Base-by-base conservation (phyloP, 306 rosid genomes). In the Citrullus colocynthis region DNA sequence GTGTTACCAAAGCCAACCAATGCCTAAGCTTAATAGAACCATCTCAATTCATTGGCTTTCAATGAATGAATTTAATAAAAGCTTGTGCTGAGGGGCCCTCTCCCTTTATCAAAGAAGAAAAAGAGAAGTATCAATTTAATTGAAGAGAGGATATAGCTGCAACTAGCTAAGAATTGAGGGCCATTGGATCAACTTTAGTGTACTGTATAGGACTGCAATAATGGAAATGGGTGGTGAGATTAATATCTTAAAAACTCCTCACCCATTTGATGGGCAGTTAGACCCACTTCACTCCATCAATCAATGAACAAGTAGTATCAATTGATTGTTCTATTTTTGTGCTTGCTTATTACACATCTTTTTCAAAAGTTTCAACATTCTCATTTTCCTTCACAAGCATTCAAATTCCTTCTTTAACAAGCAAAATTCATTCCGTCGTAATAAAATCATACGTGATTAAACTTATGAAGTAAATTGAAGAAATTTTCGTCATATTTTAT, bases 121-220 rank as follows among this genome's bases (percentile, higher is more conserved):
- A 69, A 20, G 36, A 3, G 54, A n/a, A 13, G 55, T 20, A 69
- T 69, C 56, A 67, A 44, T 69, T 42, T 20, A 44, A 69, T 69
- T 28, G 21, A 3, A 51, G 42, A 30, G 60, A 30, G 18, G 4
- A 71, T 71, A 71, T 59, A 45, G 76, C 76, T 71, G 76, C 74
- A 42, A 20, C 21, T 41, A 42, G 74, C 74, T 71, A 48, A 48
- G 41, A 48, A 70, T 45, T 21, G 58, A 21, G 76, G 76, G 58
- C 59, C 76, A 48, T 24, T 45, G 41, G 21, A 71, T 48, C 58
- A 71, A 45, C 57, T 71, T 71, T 71, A 48, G 7, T 44, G 76
- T 45, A 71, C 76, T 48, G 58, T 70, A 42, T 10, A 45, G 39
- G 75, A 48, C 76, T 67, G 28, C 59, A 72, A 73, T 73, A 73